A percentile compares a stretch with the other conserved stretches of the same genome.
Evolutionary conservation across 163 green algal species (phyloP).

Genomic region (Coccomyxa subellipsoidea): DNA sequence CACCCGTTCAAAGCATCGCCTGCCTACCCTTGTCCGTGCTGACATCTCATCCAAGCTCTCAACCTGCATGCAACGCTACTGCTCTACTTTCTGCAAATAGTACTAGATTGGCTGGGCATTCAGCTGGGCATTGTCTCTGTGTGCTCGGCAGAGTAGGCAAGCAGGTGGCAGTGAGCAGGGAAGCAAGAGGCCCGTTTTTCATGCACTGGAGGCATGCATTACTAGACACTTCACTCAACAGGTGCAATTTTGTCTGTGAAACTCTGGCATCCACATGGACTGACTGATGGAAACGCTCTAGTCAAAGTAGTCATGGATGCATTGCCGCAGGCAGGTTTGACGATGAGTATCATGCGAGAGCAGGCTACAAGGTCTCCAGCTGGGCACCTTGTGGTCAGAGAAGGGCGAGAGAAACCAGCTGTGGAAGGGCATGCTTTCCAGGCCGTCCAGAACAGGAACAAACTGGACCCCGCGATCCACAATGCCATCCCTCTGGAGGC

Average conservation of each 20-base stretch:
- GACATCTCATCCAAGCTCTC: background rate
- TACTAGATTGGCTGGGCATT: background rate
- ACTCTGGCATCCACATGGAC: too few relatives aligned
- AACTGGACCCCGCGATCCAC: conserved; percentile 16
- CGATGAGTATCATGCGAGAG: background rate
- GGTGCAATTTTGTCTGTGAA: too few relatives aligned
- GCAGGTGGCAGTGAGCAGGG: background rate
- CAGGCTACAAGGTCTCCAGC: background rate
- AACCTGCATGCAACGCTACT: background rate
- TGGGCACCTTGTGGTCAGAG: background rate
- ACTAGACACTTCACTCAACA: too few relatives aligned
- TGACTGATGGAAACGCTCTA: background rate
- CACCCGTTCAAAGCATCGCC: background rate
- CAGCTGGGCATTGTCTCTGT: too few relatives aligned
- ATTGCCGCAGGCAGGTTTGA: background rate
- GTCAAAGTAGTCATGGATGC: background rate
- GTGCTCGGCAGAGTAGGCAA: too few relatives aligned
- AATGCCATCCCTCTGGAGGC: conserved; percentile 11
- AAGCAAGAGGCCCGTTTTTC: too few relatives aligned
- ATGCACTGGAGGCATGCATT: too few relatives aligned
- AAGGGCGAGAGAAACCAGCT: background rate
- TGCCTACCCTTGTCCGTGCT: background rate
- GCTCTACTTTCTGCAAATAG: background rate
- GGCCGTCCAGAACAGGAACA: conserved; percentile 19
- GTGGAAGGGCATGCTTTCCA: background rate